A percentile compares a stretch with the other conserved stretches of the same genome.
Conservation (phyloP, 441 rosid species). For the Erodium moschatum region DNA sequence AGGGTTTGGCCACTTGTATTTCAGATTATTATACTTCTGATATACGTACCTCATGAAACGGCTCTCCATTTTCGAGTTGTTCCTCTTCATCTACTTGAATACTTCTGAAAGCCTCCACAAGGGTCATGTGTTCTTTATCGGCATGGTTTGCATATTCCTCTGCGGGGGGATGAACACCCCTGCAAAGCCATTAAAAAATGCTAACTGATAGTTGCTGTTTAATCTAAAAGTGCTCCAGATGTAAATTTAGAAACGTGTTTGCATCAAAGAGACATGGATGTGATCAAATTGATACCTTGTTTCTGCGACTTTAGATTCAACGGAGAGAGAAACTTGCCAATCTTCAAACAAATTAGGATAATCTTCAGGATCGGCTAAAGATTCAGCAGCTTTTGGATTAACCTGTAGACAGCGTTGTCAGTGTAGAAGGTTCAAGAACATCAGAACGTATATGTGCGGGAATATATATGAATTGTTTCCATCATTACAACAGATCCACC, state of each 20-base stretch:
- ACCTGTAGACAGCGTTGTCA: slow-evolving; percentile 38
- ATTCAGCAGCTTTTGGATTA: slow-evolving; percentile 96
- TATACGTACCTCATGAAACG: slow-evolving; percentile 51
- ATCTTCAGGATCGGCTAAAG: slow-evolving; percentile 95
- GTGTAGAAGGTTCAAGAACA: neutral
- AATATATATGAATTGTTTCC: neutral
- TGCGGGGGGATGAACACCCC: slow-evolving; percentile 61
- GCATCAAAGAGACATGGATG: neutral
- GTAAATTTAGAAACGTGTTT: neutral
- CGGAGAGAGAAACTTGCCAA: slow-evolving; percentile 81
- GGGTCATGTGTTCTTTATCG: slow-evolving; percentile 51
- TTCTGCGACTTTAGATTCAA: slow-evolving; percentile 67
- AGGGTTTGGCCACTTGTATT: too few relatives aligned
- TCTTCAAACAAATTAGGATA: slow-evolving; percentile 94
- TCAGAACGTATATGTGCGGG: neutral
- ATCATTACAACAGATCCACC: neutral
- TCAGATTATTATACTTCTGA: neutral
- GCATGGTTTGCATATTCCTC: slow-evolving; percentile 48
- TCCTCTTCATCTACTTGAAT: slow-evolving; percentile 64
- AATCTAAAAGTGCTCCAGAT: neutral
- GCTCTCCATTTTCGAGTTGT: slow-evolving; percentile 61
- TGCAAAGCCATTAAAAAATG: slow-evolving; percentile 29
- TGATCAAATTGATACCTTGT: slow-evolving; percentile 44
- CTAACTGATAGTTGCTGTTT: slow-evolving; percentile 4
- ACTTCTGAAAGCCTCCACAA: slow-evolving; percentile 77